Evolutionary conservation across 805 yeast species (phyloP).

Genomic region (Metschnikowia sp.): DNA sequence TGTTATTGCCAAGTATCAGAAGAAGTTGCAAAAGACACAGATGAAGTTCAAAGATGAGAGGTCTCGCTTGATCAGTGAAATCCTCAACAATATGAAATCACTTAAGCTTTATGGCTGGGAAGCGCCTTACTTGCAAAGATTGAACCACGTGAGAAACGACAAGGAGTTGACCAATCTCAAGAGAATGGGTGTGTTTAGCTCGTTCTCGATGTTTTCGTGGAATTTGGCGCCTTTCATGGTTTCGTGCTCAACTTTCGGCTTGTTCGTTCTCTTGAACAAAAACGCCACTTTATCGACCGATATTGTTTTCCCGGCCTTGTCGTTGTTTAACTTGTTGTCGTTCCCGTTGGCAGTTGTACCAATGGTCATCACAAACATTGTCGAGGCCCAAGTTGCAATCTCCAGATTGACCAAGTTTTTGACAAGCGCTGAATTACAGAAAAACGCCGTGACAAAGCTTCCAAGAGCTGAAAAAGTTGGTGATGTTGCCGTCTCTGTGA

Average conservation of each 20-base stretch:
- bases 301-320: constrained; percentile 84
- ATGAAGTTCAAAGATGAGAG: constrained; percentile 92
- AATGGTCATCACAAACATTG: constrained; percentile 76
- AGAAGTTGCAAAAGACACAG: constrained; percentile 72
- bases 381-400: constrained; percentile 86
- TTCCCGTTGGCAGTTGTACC: constrained; percentile 95
- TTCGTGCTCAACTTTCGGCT: constrained; percentile 83
- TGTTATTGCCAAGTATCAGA: constrained; percentile 61
- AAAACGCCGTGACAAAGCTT: constrained; percentile 62
- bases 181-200: constrained; percentile 68
- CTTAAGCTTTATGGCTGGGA: constrained; percentile 97
- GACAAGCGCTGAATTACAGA: constrained; percentile 74
- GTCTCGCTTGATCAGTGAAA: constrained; percentile 83
- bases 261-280: constrained; percentile 60
- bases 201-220: constrained; percentile 74
- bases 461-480: constrained; percentile 53
- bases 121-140: constrained; percentile 68
- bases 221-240: constrained; percentile 86
- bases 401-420: constrained; percentile 72
- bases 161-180: constrained; percentile 76
- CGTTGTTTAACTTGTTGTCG: constrained; percentile 80
- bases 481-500: constrained; percentile 61
- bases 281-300: constrained; percentile 75
- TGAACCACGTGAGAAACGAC: constrained; percentile 81
- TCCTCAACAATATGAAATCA: constrained; percentile 87